Conservation (phyloP, 148 eudicot genomes). For the Fallopia convolvulus region DNA sequence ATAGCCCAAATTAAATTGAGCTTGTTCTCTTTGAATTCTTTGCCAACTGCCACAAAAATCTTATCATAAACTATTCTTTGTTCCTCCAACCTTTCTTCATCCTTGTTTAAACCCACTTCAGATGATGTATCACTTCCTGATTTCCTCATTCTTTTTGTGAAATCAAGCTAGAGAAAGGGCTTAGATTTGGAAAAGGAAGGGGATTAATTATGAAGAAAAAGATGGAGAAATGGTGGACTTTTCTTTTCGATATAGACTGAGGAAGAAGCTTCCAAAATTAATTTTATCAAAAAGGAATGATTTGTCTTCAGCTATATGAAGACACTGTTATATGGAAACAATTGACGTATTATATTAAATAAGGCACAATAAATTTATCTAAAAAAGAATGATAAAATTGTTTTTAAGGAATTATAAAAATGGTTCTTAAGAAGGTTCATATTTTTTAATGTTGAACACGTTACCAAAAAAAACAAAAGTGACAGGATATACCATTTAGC, state of each 20-base stretch:
- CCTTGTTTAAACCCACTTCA: constrained; percentile 19
- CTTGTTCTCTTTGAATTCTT: constrained; percentile 26
- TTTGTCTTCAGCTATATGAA: not conserved
- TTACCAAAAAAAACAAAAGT: too few species aligned
- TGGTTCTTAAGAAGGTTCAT: too few species aligned
- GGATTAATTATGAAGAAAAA: not conserved
- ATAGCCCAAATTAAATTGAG: constrained; percentile 31
- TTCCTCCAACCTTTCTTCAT: constrained; percentile 26
- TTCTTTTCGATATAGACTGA: not conserved
- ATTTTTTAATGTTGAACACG: too few species aligned
- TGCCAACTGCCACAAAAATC: constrained; percentile 39
- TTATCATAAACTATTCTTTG: constrained; percentile 27
- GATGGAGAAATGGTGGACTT: not conserved
- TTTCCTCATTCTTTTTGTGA: constrained; percentile 13
- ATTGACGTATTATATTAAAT: too few species aligned
- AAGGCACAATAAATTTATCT: too few species aligned
- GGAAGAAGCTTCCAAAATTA: not conserved
- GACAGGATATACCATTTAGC: too few species aligned
- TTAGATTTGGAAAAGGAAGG: not conserved
- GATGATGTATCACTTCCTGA: constrained; percentile 19
- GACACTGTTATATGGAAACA: not conserved
- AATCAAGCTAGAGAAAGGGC: not conserved
- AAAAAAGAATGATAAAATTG: too few species aligned
- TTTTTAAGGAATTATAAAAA: too few species aligned
- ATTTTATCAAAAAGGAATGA: not conserved